phyloP scores from a whole-genome alignment of 768 basidiomycete genomes.

The Mycena rebaudengoi region DNA sequence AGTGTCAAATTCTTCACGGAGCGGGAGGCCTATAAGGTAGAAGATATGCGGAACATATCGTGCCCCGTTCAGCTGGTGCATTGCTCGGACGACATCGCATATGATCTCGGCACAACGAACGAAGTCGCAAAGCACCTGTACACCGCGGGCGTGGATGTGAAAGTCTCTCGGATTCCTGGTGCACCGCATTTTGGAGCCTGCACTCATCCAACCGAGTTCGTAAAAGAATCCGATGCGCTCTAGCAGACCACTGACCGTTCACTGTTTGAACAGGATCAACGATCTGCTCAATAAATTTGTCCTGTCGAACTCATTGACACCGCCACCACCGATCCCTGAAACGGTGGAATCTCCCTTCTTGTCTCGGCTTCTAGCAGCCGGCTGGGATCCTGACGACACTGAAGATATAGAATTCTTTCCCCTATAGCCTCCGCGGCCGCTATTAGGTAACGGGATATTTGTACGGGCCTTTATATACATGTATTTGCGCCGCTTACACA shows the following conservation, averaged over 20 bases:
- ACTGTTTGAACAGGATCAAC: neutral
- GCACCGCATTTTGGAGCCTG: slow-evolving; percentile 25
- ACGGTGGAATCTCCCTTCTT: slow-evolving; percentile 5
- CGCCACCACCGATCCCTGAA: neutral
- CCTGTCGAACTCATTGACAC: neutral
- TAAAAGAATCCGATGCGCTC: neutral
- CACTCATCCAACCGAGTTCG: slow-evolving; percentile 19
- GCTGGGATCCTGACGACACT: neutral
- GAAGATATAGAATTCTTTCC: too few species aligned
- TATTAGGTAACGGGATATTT: too few species aligned
- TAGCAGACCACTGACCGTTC: neutral
- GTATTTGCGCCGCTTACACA: too few species aligned
- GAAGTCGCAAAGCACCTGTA: slow-evolving; percentile 12
- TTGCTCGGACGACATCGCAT: slow-evolving; percentile 32
- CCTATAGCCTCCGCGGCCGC: too few species aligned
- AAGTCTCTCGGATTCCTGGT: slow-evolving; percentile 4
- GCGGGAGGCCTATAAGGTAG: slow-evolving; percentile 14
- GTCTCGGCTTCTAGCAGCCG: neutral
- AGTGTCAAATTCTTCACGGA: slow-evolving; percentile 26
- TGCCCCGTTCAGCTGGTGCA: slow-evolving; percentile 25
- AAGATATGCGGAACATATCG: slow-evolving; percentile 9
- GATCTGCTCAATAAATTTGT: neutral
- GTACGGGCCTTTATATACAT: too few species aligned
- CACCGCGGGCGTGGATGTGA: slow-evolving; percentile 14
- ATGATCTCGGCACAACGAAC: slow-evolving; percentile 6